Percentiles rank a stretch among this genome's conserved stretches.
Evolutionary conservation across 2,329 filamentous ascomycete genomes (phyloP).

Genomic region (Aspergillus costaricaensis): DNA sequence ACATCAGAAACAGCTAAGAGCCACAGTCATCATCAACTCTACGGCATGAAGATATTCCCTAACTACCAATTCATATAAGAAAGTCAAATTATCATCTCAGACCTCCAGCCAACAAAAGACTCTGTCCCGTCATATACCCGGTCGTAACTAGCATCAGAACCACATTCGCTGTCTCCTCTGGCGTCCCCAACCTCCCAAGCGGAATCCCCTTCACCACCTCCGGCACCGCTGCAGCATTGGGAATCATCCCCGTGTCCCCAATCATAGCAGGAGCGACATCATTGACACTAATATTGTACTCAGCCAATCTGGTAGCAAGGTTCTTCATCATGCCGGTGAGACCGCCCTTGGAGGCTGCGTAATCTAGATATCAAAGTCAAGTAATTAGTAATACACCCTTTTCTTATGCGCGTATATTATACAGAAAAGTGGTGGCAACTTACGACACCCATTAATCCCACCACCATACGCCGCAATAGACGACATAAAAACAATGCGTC

Average conservation of each 20-base stretch:
- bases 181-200: slow-evolving; percentile 59
- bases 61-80: no score
- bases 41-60: no score
- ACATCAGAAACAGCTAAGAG: no score
- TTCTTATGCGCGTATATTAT: no score
- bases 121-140: slow-evolving; percentile 63
- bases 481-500: slow-evolving; percentile 64
- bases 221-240: slow-evolving; percentile 59
- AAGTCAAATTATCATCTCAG: slow-evolving; percentile 44
- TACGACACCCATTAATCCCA: slow-evolving; percentile 63
- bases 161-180: slow-evolving; percentile 62
- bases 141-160: slow-evolving; percentile 63
- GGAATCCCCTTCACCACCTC: slow-evolving; percentile 63
- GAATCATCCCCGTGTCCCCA: slow-evolving; percentile 64
- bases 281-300: slow-evolving; percentile 65
- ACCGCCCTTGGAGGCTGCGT: slow-evolving; percentile 64
- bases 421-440: slow-evolving; percentile 13
- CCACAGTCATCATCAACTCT: no score
- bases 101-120: slow-evolving; percentile 56
- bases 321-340: slow-evolving; percentile 68
- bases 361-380: slow-evolving; percentile 29
- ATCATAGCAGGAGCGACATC: slow-evolving; percentile 70
- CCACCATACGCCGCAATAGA: slow-evolving; percentile 65
- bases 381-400: no score
- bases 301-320: slow-evolving; percentile 59